Conservation (phyloP, 2,329 filamentous ascomycete genomes). For the Cordyceps farinosa region DNA sequence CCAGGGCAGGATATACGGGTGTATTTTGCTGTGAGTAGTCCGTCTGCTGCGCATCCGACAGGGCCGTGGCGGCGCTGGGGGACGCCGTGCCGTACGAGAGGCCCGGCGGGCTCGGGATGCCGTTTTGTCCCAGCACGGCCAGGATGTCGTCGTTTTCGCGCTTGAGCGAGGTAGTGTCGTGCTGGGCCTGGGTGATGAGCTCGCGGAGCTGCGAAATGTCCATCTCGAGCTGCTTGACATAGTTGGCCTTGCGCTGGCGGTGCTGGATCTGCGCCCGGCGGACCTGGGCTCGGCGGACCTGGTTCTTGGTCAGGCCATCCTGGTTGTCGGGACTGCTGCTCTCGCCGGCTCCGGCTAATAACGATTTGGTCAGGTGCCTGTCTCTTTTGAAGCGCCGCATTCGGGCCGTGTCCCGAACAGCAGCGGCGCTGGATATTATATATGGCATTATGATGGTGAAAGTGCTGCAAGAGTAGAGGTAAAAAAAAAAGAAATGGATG, state of each 20-base stretch:
- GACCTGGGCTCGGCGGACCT: slow-evolving; percentile 49
- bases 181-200: slow-evolving; percentile 41
- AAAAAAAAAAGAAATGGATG: neutral
- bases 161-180: slow-evolving; percentile 35
- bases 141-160: slow-evolving; percentile 44
- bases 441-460: slow-evolving; percentile 9
- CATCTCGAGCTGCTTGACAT: slow-evolving; percentile 51
- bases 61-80: slow-evolving; percentile 5
- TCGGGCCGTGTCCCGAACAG: slow-evolving; percentile 14
- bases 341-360: slow-evolving; percentile 4
- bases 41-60: slow-evolving; percentile 14
- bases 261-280: slow-evolving; percentile 52
- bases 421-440: slow-evolving; percentile 14
- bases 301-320: slow-evolving; percentile 37
- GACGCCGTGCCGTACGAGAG: slow-evolving; percentile 14
- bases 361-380: slow-evolving; percentile 8
- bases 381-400: slow-evolving; percentile 17
- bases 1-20: slow-evolving; percentile 8
- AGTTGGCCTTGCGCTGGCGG: slow-evolving; percentile 53
- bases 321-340: slow-evolving; percentile 19
- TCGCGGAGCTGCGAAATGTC: slow-evolving; percentile 47
- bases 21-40: neutral
- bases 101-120: slow-evolving; percentile 22
- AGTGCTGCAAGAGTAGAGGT: neutral
- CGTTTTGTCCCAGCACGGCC: slow-evolving; percentile 29